phyloP scores from a whole-genome alignment of 176 grass and related monocot species.

The Lolium rigidum region DNA sequence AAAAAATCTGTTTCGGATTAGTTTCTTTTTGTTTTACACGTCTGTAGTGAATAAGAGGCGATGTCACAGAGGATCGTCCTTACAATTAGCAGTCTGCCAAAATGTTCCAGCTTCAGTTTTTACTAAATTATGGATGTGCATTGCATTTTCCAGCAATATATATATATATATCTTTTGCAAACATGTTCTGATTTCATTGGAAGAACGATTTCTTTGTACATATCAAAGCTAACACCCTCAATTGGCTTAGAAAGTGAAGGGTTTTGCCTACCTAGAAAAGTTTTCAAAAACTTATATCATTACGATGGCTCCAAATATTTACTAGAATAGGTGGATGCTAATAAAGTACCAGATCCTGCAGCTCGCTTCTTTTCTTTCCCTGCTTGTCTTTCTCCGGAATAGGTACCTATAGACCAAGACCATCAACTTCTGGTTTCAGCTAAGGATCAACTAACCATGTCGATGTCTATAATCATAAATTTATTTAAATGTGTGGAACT shows the following conservation, averaged over 20 bases:
- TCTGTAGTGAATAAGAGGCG: no score
- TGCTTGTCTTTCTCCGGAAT: conserved; percentile 83
- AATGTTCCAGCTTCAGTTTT: no score
- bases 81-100: conserved; percentile 58
- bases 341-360: conserved; percentile 75
- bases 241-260: conserved; percentile 91
- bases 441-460: no score
- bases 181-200: conserved; percentile 97
- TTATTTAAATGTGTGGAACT: no score
- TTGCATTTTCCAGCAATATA: conserved; percentile 42
- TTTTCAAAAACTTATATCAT: conserved; percentile 12
- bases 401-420: no score
- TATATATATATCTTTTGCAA: conserved; percentile 37
- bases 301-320: conserved; percentile 43
- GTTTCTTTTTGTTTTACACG: no score
- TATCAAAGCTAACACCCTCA: conserved; percentile 97
- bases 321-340: neutral
- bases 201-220: conserved; percentile 98
- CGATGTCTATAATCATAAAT: no score
- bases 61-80: conserved; percentile 55
- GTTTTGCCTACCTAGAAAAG: conserved; percentile 93
- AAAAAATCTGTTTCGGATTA: no score
- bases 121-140: conserved; percentile 25
- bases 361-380: conserved; percentile 87
- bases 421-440: no score